A percentile compares a stretch with the other conserved stretches of the same genome.
Evolutionary conservation across 371 early-diverging fungal species (phyloP).

Genomic region (Rhizopus delemar): DNA sequence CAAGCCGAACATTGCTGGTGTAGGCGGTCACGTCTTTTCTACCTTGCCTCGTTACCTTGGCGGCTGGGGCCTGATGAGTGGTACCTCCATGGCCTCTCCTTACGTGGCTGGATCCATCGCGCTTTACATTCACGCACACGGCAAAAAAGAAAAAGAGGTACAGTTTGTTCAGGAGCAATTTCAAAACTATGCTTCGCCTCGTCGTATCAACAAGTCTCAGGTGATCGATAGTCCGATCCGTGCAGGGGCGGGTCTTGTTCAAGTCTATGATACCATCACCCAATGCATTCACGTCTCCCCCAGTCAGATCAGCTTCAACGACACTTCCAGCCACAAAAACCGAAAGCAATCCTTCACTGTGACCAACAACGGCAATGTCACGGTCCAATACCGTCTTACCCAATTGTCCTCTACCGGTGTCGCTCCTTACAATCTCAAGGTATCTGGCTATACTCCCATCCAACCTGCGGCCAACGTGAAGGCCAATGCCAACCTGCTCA

Average conservation of each 20-base stretch:
- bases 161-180: conserved; percentile 38
- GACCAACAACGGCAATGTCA: conserved; percentile 51
- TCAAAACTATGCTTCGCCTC: conserved; percentile 54
- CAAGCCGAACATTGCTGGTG: conserved; percentile 62
- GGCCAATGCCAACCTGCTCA: conserved; percentile 34
- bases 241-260: conserved; percentile 75
- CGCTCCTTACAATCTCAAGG: conserved; percentile 49
- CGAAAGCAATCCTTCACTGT: conserved; percentile 42
- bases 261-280: conserved; percentile 60
- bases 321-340: conserved; percentile 44
- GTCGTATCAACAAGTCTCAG: background rate
- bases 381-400: conserved; percentile 48
- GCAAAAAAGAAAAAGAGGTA: conserved; percentile 1
- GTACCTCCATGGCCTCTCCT: conserved; percentile 73
- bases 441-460: conserved; percentile 11
- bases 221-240: conserved; percentile 29
- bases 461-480: conserved; percentile 25
- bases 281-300: conserved; percentile 61
- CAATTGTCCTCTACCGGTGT: conserved; percentile 55
- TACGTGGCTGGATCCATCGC: conserved; percentile 75
- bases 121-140: conserved; percentile 35
- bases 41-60: conserved; percentile 44
- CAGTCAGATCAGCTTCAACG: conserved; percentile 68
- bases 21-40: conserved; percentile 70
- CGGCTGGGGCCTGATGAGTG: conserved; percentile 64